Conservation (phyloP, 2,329 filamentous ascomycete species). For the Pezicula radicicola region DNA sequence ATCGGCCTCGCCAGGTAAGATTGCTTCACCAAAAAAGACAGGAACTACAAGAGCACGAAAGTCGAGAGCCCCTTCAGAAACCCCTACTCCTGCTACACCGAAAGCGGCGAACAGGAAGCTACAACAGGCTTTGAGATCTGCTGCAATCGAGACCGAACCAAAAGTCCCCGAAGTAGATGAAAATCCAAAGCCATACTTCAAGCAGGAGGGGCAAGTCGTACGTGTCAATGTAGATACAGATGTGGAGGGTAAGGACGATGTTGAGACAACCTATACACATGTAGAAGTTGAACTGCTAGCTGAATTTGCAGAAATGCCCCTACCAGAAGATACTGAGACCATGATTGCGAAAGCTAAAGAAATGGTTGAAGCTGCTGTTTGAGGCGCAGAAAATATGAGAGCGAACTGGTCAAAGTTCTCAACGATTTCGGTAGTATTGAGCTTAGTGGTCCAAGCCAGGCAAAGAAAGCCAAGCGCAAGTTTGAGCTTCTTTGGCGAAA, state of each 20-base stretch:
- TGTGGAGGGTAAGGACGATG: constrained; percentile 49
- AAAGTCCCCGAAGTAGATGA: constrained; percentile 1
- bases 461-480: too few species aligned
- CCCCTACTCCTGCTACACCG: constrained; percentile 40
- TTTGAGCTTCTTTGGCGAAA: too few species aligned
- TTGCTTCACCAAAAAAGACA: constrained; percentile 43
- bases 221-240: constrained; percentile 70
- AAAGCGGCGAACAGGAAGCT: constrained; percentile 44
- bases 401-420: constrained; percentile 22
- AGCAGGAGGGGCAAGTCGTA: constrained; percentile 52
- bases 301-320: constrained; percentile 62
- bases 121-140: constrained; percentile 43
- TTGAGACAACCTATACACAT: constrained; percentile 68
- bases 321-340: constrained; percentile 72
- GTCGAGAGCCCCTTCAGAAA: constrained; percentile 39
- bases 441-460: too few species aligned
- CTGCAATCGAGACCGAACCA: constrained; percentile 21
- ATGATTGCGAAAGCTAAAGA: constrained; percentile 85
- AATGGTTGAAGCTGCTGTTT: constrained; percentile 77
- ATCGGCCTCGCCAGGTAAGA: constrained; percentile 51
- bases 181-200: constrained; percentile 20
- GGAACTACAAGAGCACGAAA: constrained; percentile 34
- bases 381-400: constrained; percentile 36
- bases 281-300: constrained; percentile 75
- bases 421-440: too few species aligned